phyloP scores from a whole-genome alignment of 257 asterid genomes.

The Gynochthodes officinalis region DNA sequence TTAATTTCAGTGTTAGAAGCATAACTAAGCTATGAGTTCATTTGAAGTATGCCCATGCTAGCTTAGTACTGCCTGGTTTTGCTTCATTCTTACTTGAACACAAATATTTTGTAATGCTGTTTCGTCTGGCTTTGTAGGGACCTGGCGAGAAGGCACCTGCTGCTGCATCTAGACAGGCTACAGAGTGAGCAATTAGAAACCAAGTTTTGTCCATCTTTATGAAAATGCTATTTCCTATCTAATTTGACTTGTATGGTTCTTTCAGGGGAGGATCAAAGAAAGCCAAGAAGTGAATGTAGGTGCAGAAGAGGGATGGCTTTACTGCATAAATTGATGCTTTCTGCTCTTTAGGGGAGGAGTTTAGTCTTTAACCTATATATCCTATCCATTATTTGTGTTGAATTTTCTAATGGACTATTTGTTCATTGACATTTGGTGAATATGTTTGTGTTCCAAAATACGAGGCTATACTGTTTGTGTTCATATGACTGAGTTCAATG shows the following conservation, averaged over 20 bases:
- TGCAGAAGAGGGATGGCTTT: neutral
- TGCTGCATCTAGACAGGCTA: conserved; percentile 2
- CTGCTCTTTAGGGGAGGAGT: neutral
- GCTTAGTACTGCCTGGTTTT: neutral
- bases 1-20: neutral
- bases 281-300: conserved; percentile 17
- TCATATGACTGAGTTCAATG: neutral
- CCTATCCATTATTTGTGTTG: neutral
- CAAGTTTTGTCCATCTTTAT: no score
- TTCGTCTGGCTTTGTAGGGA: conserved; percentile 2
- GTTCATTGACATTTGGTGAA: no score
- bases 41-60: neutral
- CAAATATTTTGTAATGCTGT: neutral
- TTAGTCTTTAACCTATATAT: neutral
- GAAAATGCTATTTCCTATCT: no score
- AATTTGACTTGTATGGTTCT: no score
- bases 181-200: no score
- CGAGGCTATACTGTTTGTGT: no score
- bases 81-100: neutral
- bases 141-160: conserved; percentile 4
- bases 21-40: neutral
- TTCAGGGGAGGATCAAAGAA: conserved; percentile 12
- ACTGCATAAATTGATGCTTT: neutral
- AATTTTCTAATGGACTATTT: no score
- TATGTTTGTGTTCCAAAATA: no score